These are phyloP conservation scores for Aureobasidium mangrovei DNA, from an alignment of 2,329 filamentous ascomycete species.

Conservation along the genomic window DNA sequence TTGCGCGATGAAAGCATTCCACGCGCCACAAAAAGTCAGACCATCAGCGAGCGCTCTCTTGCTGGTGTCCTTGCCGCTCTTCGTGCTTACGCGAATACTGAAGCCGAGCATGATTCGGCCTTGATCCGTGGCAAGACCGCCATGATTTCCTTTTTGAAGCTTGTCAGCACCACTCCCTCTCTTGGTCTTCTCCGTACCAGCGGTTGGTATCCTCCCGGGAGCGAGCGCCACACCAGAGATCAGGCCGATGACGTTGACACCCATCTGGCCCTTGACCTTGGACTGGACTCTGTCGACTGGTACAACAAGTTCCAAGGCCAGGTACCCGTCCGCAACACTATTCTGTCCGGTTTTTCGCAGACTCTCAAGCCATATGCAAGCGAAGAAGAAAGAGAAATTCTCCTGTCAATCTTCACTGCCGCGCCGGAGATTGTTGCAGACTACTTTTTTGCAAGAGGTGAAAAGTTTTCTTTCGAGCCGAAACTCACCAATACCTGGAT, in stretches of 20 bases:
- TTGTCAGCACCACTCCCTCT: slow-evolving; percentile 63
- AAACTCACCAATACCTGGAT: slow-evolving; percentile 93
- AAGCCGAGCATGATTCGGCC: slow-evolving; percentile 15
- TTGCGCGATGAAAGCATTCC: slow-evolving; percentile 67
- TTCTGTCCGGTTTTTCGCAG: slow-evolving; percentile 68
- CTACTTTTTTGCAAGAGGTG: slow-evolving; percentile 62
- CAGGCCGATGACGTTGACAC: slow-evolving; percentile 30
- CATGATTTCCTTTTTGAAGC: slow-evolving; percentile 66
- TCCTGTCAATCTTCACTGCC: slow-evolving; percentile 68
- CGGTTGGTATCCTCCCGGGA: slow-evolving; percentile 74
- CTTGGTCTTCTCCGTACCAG: slow-evolving; percentile 68
- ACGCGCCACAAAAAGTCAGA: slow-evolving; percentile 62
- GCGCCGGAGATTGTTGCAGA: slow-evolving; percentile 81
- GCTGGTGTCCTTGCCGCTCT: slow-evolving; percentile 65
- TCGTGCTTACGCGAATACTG: slow-evolving; percentile 28
- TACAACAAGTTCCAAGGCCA: slow-evolving; percentile 49
- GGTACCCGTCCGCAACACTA: slow-evolving; percentile 68
- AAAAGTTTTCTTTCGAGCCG: slow-evolving; percentile 69
- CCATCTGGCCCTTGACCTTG: slow-evolving; percentile 55
- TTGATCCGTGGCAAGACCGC: slow-evolving; percentile 23
- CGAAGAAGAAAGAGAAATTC: slow-evolving; percentile 68
- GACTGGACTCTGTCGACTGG: slow-evolving; percentile 58
- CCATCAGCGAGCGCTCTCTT: slow-evolving; percentile 67
- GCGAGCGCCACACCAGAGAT: slow-evolving; percentile 37
- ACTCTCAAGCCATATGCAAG: slow-evolving; percentile 76